Evolutionary conservation across 768 basidiomycete genomes (phyloP), one percentile per base, ranked within the genome.

Genomic region (Russula foetens): DNA sequence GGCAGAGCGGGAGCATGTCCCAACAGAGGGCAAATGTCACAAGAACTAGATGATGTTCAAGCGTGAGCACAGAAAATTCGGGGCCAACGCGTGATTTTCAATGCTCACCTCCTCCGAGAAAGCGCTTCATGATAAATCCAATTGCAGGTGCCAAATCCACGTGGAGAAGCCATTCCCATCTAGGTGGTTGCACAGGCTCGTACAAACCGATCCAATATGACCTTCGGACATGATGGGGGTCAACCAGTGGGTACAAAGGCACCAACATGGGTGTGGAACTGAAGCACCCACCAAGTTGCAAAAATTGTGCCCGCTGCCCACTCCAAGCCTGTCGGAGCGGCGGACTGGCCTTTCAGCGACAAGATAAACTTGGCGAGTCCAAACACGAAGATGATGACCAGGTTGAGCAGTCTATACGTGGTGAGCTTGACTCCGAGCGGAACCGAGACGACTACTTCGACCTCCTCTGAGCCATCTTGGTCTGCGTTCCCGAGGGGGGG

Each of bases 381-480:
- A 38, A 52, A 21, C 4, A n/a, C 21, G n/a, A 59, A 7, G 28
- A 53, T 1, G 7, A 29, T 21, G 24, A n/a, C 41, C 44, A 53
- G 7, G 8, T 59, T 59, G 35, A 59, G 44, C 6, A 59, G 15
- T 33, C 58, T 52, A 26, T 59, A 59, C 15, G 17, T 24, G 2
- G 58, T 59, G n/a, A 59, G 51, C 12, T 59, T 59, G 44, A 47
- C 38, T 4, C 51, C 58, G 2, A 53, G 45, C 8, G 58, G 58
- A 44, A n/a, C 41, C 11, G 29, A 8, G 12, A 29, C 21, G n/a
- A 33, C 29, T 7, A 1, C 28, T 33, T 31, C 43, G 29, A 45
- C 14, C 21, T 43, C 53, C 41, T 53, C 53, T 12, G 9, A 19
- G 19, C 29, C 28, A 26, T 33, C 21, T 23, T n/a, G 29, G 7